Evolutionary conservation across 75 land plant species (phyloP).

Genomic region (Sequoia sempervirens): DNA sequence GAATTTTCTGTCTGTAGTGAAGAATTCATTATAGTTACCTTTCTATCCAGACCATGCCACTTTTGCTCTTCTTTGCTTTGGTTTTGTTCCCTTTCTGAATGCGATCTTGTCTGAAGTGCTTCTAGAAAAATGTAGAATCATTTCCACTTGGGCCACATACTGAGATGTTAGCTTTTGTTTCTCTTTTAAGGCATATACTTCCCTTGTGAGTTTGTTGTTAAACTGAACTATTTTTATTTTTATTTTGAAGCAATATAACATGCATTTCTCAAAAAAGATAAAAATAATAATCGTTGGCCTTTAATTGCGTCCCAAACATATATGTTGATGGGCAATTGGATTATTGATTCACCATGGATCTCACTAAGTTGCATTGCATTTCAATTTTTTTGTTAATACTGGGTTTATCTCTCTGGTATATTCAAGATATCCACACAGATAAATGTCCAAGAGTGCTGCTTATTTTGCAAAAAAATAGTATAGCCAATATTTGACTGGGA

Average conservation of each 20-base stretch:
- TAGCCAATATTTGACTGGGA: neutral
- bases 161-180: neutral
- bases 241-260: neutral
- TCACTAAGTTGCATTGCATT: neutral
- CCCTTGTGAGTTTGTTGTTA: neutral
- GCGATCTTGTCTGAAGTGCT: too few relatives aligned
- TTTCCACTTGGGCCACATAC: neutral
- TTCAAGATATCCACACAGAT: neutral
- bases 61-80: too few relatives aligned
- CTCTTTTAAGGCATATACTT: neutral
- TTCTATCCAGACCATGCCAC: too few relatives aligned
- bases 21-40: too few relatives aligned
- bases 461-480: neutral
- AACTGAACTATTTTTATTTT: neutral
- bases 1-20: too few relatives aligned
- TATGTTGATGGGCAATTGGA: neutral
- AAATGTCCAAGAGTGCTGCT: neutral
- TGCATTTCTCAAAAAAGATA: neutral
- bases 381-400: neutral
- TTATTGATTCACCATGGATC: neutral
- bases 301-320: neutral
- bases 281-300: neutral
- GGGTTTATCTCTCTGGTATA: neutral
- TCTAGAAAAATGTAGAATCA: too few relatives aligned
- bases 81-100: too few relatives aligned